Evolutionary conservation across 345 rosid genomes (phyloP).

Genomic region (Psidium guajava): DNA sequence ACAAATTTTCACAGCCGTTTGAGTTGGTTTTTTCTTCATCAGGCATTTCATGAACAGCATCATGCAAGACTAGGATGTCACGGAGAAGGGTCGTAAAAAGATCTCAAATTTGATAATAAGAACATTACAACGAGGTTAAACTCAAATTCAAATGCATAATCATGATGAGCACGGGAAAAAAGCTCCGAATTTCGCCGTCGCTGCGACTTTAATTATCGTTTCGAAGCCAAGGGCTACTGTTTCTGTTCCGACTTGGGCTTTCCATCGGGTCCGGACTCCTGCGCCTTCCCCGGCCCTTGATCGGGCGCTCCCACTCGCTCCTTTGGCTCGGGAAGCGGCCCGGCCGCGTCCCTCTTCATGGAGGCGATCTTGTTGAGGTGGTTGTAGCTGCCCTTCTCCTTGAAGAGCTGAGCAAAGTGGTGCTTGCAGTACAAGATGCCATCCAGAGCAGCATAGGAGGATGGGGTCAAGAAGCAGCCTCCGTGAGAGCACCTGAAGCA

Average conservation of each 20-base stretch:
- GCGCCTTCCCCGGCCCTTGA: neutral
- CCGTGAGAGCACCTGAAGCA: conserved; percentile 54
- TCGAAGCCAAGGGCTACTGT: neutral
- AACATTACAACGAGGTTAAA: neutral
- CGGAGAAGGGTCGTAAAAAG: neutral
- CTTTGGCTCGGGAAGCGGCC: neutral
- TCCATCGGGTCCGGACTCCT: neutral
- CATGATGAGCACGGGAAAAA: neutral
- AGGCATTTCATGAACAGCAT: neutral
- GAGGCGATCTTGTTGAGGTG: conserved; percentile 22
- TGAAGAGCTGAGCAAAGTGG: conserved; percentile 44
- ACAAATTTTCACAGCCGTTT: neutral
- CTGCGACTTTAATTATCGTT: neutral
- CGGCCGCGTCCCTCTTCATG: conserved; percentile 2
- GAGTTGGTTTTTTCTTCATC: neutral
- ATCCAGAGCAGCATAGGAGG: conserved; percentile 41
- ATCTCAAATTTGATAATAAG: neutral
- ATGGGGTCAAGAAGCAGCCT: conserved; percentile 32
- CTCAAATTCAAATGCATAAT: neutral
- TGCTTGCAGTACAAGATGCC: conserved; percentile 41
- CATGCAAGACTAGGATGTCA: neutral
- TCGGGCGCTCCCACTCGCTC: neutral
- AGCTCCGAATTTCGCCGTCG: neutral
- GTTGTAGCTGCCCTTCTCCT: conserved; percentile 36
- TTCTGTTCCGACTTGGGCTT: neutral